Evolutionary conservation across 1,284 basidiomycete genomes (phyloP), one percentile per base, ranked within the genome.

Genomic region (Ganoderma leucocontextum): DNA sequence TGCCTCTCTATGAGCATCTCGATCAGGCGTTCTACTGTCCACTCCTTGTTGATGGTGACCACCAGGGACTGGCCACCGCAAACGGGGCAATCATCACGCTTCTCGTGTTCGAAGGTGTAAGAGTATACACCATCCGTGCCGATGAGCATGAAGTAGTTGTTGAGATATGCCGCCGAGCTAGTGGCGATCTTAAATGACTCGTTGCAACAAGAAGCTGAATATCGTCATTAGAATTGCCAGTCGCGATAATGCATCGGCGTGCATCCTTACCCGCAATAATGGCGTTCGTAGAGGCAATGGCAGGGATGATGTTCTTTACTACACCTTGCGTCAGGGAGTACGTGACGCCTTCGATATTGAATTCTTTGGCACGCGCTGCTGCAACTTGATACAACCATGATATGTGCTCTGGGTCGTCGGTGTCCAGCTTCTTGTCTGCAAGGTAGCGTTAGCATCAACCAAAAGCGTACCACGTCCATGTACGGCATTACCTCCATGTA

Each of bases 181-280:
- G 98, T 99, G 22, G 96, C 97, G 68, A 99, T 95, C 82, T 99
- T 99, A 87, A 99, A 96, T 10, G 98, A 98, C 82, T 99, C 98
- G 74, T 98, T 98, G 77, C 97, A 99, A 82, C 98, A 99, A 2
- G 97, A 95, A 17, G 97, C 97, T 96, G 64, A 0, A 9, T 15
- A 39, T 10, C 39, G 42, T 19, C 52, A 66, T 15, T 33, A 0
- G 36, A 64, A 60, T 55, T 62, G 62, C 35, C 53, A 60, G 44
- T 42, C n/a, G 29, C 22, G 33, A 35, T 7, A 25, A 36, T 49
- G 10, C n/a, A 19, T 25, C 8, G n/a, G 19, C 39, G 22, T 15
- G 60, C 1, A 15, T 15, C 76, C 83, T 41, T 73, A 94, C 95
- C 95, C 39, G 96, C 94, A 71, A 99, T 96, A 78, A 98, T 96